phyloP scores from a whole-genome alignment of 208 protist species.

The Trypanosoma caninum region DNA sequence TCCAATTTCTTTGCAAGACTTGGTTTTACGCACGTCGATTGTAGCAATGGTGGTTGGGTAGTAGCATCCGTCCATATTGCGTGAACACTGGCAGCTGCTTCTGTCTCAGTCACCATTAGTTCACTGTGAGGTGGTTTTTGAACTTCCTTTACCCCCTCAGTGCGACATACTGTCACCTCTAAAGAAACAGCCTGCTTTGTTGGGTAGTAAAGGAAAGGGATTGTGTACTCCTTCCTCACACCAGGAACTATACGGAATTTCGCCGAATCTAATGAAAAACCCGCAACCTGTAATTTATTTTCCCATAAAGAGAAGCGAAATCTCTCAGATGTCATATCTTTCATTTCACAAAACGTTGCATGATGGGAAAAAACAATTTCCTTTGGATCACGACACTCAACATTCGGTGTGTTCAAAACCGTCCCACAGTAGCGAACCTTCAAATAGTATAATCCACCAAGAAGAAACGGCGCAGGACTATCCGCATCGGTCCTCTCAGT shows the following conservation, averaged over 20 bases:
- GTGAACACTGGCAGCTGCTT: too few relatives aligned
- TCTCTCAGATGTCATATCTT: conserved; percentile 31
- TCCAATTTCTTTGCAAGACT: too few relatives aligned
- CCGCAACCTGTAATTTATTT: conserved; percentile 64
- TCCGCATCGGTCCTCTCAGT: conserved; percentile 49
- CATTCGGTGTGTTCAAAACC: conserved; percentile 29
- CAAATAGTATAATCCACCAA: conserved; percentile 62
- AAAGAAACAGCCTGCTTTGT: conserved; percentile 59
- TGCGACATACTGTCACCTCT: conserved; percentile 51
- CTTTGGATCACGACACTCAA: conserved; percentile 49
- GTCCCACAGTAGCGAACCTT: conserved; percentile 60
- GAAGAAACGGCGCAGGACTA: conserved; percentile 60
- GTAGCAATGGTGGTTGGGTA: too few relatives aligned
- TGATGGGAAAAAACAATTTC: conserved; percentile 46
- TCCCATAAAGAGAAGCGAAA: conserved; percentile 86
- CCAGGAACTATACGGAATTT: conserved; percentile 55
- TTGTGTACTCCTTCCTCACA: conserved; percentile 69
- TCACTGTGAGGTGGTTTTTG: too few relatives aligned
- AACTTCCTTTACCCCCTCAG: neutral
- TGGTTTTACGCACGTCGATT: too few relatives aligned
- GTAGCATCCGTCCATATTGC: too few relatives aligned
- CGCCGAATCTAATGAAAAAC: conserved; percentile 68
- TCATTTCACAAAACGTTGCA: conserved; percentile 26
- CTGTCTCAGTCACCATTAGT: too few relatives aligned
- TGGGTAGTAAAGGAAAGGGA: conserved; percentile 85